phyloP scores from a whole-genome alignment of 2,329 filamentous ascomycete genomes.

The Xylariales sp. region DNA sequence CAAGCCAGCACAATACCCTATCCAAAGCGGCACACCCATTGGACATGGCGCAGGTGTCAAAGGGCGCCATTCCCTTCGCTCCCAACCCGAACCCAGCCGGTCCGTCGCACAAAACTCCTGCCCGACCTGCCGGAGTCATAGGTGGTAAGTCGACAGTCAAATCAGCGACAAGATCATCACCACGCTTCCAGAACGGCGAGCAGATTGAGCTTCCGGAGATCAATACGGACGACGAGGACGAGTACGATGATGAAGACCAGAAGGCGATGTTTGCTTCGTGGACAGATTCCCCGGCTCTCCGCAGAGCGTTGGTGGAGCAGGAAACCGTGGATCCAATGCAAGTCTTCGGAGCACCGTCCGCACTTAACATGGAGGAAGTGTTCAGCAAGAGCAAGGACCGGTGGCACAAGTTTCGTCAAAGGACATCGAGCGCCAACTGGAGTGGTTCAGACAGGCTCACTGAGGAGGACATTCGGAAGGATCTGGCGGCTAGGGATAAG shows the following conservation, averaged over 20 bases:
- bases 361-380: constrained; percentile 92
- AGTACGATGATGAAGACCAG: constrained; percentile 60
- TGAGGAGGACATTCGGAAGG: constrained; percentile 66
- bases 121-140: constrained; percentile 43
- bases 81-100: constrained; percentile 56
- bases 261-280: constrained; percentile 68
- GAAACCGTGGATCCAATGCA: constrained; percentile 78
- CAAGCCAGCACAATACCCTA: constrained; percentile 62
- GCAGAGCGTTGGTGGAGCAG: constrained; percentile 70
- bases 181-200: constrained; percentile 84
- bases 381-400: constrained; percentile 85
- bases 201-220: constrained; percentile 92
- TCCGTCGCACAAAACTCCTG: constrained; percentile 65
- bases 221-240: constrained; percentile 87
- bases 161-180: constrained; percentile 64
- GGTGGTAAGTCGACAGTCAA: constrained; percentile 55
- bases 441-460: constrained; percentile 71
- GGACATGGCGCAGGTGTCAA: constrained; percentile 84
- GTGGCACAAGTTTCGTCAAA: constrained; percentile 80
- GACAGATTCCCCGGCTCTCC: constrained; percentile 83
- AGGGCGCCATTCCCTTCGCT: constrained; percentile 85
- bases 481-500: constrained; percentile 64
- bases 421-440: constrained; percentile 96
- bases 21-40: constrained; percentile 62
- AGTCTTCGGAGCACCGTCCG: constrained; percentile 84